Evolutionary conservation across 768 basidiomycete species (phyloP), one percentile per base, ranked within the genome.

Genomic region (Lactarius deliciosus): DNA sequence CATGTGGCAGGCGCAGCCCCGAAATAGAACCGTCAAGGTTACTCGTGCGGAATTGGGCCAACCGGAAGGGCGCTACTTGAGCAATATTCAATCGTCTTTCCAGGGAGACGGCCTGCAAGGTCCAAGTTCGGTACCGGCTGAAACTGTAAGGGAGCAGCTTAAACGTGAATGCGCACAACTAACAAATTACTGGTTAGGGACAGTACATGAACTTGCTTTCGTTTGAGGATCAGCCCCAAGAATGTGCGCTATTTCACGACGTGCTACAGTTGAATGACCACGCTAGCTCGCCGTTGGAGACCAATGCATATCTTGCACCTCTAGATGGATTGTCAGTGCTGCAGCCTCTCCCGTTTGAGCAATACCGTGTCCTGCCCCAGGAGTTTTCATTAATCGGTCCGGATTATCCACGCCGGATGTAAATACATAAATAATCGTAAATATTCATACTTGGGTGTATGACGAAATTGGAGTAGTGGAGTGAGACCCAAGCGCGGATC

Each of bases 331-430:
- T 69, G 45, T 59, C 60, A 18, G 59, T 67, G 55, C 57, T 69
- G 40, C 65, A 62, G 40, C 68, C 68, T 10, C 65, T 69, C 50
- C 65, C 68, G 18, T 69, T 69, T 50, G 65, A 66, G 9, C 65
- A 68, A 55, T 50, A 38, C n/a, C 50, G 25, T 16, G 8, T 6
- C 38, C 16, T 36, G 20, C 53, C 38, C 38, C 15, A 63, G 47
- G 56, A 36, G 22, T 20, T 57, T 65, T 15, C 60, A 61, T 66
- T 15, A 57, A 65, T 60, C 22, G n/a, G 50, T 9, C 55, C 54
- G 34, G 60, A 65, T 45, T 30, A 3, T 57, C 34, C 54, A 10
- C 15, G 9, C 36, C 7, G 38, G 34, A 53, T 22, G 59, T 53
- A n/a, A 50, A 50, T 41, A 41, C 6, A 18, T 41, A 41, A 41